These are phyloP conservation scores for Diaporthe vaccinii DNA, from an alignment of 2,329 filamentous ascomycete genomes.

Conservation along the genomic window DNA sequence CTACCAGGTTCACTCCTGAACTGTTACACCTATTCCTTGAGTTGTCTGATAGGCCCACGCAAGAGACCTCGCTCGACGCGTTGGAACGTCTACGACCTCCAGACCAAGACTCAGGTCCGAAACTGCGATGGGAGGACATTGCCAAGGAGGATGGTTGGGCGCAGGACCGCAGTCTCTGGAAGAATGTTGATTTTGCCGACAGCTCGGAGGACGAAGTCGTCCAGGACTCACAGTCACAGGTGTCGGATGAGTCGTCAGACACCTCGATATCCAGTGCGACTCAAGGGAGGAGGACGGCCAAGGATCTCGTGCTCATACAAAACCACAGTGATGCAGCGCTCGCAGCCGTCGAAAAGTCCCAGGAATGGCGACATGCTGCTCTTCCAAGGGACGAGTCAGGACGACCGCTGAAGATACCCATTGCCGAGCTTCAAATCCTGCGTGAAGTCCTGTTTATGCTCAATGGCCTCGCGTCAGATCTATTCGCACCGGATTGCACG, in stretches of 20 bases:
- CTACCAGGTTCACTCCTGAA: conserved; percentile 81
- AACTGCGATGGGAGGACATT: conserved; percentile 84
- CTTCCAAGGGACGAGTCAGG: conserved; percentile 49
- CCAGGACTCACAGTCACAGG: conserved; percentile 53
- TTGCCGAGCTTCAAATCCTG: conserved; percentile 80
- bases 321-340: conserved; percentile 51
- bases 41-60: conserved; percentile 83
- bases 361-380: conserved; percentile 59
- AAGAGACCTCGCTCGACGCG: conserved; percentile 75
- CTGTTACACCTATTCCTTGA: conserved; percentile 82
- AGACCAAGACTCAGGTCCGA: conserved; percentile 57
- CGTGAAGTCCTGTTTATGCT: conserved; percentile 90
- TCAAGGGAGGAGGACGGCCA: conserved; percentile 46
- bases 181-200: conserved; percentile 75
- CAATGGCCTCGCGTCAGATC: conserved; percentile 78
- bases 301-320: conserved; percentile 49
- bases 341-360: conserved; percentile 56
- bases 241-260: conserved; percentile 46
- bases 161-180: conserved; percentile 77
- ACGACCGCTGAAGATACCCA: conserved; percentile 55
- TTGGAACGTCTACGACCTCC: conserved; percentile 68
- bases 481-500: conserved; percentile 69
- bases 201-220: conserved; percentile 73
- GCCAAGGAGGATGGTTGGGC: conserved; percentile 81
- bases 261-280: conserved; percentile 49